These are phyloP conservation scores for Gardenia jasminoides DNA, from an alignment of 257 asterid species.

Conservation along the genomic window DNA sequence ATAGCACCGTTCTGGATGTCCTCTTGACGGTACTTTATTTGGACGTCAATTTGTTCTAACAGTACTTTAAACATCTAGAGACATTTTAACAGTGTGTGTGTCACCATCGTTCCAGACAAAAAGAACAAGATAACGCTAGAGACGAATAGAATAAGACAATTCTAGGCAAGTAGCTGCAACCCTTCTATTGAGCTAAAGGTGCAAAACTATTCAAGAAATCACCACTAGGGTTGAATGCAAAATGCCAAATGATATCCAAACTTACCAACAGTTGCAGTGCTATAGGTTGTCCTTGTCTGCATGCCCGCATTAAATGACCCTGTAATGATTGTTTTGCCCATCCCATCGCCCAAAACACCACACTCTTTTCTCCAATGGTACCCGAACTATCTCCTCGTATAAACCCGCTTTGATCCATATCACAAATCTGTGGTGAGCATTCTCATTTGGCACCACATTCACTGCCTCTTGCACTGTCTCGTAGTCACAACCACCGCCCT, in stretches of 20 bases:
- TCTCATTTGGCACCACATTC: conserved; percentile 35
- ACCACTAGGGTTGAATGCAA: background rate
- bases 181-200: too few species aligned
- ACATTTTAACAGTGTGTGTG: too few species aligned
- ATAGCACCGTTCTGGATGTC: too few species aligned
- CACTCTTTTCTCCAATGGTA: conserved; percentile 33
- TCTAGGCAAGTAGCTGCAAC: too few species aligned
- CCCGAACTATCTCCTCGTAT: conserved; percentile 30
- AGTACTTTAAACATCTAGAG: too few species aligned
- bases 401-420: conserved; percentile 32
- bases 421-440: conserved; percentile 19
- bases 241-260: background rate
- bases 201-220: too few species aligned
- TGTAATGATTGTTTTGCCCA: conserved; percentile 50
- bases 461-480: conserved; percentile 44
- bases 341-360: conserved; percentile 51
- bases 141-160: too few species aligned
- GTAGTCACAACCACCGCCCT: conserved; percentile 28
- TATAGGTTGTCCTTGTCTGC: conserved; percentile 33
- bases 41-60: too few species aligned
- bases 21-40: too few species aligned
- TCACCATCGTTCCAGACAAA: background rate
- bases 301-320: conserved; percentile 41
- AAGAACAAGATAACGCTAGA: too few species aligned
- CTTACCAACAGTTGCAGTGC: conserved; percentile 44